phyloP scores from a whole-genome alignment of 148 eudicot species.

The Chenopodium suecicum region DNA sequence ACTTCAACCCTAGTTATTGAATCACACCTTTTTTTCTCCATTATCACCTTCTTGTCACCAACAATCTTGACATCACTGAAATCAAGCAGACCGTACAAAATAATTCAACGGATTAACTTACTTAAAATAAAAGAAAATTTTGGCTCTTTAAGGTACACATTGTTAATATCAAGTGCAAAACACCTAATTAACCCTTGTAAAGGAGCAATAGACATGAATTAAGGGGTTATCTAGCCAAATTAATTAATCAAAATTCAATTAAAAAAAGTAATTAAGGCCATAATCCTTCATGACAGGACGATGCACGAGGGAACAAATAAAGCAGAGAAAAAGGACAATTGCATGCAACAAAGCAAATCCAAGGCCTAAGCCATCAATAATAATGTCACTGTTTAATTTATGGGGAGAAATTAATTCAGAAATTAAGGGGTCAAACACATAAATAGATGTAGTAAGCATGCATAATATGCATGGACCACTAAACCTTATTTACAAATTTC shows the following conservation, averaged over 20 bases:
- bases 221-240: background rate
- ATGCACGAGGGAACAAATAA: slow-evolving; percentile 28
- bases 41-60: background rate
- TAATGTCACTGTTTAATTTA: slow-evolving; percentile 25
- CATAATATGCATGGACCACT: slow-evolving; percentile 21
- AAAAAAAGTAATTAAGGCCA: background rate
- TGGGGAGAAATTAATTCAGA: slow-evolving; percentile 19
- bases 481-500: background rate
- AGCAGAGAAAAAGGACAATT: slow-evolving; percentile 27
- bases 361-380: slow-evolving; percentile 18
- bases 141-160: background rate
- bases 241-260: background rate
- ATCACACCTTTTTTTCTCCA: background rate
- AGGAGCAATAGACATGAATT: background rate
- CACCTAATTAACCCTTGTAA: background rate
- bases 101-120: too few relatives aligned
- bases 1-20: background rate
- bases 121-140: too few relatives aligned
- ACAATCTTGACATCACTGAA: background rate
- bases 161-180: background rate
- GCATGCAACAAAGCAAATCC: slow-evolving; percentile 26
- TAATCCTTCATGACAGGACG: slow-evolving; percentile 13
- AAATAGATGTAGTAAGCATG: slow-evolving; percentile 11
- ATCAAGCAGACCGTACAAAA: background rate
- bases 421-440: slow-evolving; percentile 37